Base-by-base conservation (phyloP, 2,329 filamentous ascomycete species). In the Cladobotryum mycophilum region DNA sequence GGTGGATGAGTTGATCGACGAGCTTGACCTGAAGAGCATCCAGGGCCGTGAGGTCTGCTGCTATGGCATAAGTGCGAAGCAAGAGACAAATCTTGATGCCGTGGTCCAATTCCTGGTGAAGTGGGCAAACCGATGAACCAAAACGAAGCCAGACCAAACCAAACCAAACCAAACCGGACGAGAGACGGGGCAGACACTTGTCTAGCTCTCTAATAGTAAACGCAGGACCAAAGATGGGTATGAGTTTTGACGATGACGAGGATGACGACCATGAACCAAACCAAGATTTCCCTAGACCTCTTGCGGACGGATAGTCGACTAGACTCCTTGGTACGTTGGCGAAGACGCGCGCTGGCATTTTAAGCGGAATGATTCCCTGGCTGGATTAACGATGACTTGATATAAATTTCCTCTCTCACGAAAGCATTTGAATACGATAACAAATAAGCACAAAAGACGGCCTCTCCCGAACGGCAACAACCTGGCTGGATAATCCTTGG, bases 11-110 rank as follows among this genome's bases (percentile, higher is more conserved):
- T 73, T 99, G 65, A 97, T 99, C 72, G 92, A 96, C 54, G 85
- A 85, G 56, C 80, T 99, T 71, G 85, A 96, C 61, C 79, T 99
- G 52, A 95, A 93, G 68, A 83, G 82, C 60, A 90, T 99, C 67
- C 87, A 85, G 53, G 86, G 89, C 63, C 88, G 93, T 49, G 93
- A 99, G 70, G 92, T 99, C 60, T 96, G 89, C 73, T 97, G 93
- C 73, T 99, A 99, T 70, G 92, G 92, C 55, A 96, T 99, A 73
- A 96, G 91, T 68, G 93, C 92, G 54, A 97, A 97, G 71, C 92
- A 97, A 68, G 93, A 99, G 73, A 99, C 92, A 52, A 99, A 99
- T 72, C 82, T 99, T 58, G 92, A 99, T 65, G 93, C 92, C 6
- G 93, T 99, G 47, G 77, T 99, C 62, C 88, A 96, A 67, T 99